Conservation (phyloP, 495 filamentous ascomycete genomes). For the Daldinia vernicosa region DNA sequence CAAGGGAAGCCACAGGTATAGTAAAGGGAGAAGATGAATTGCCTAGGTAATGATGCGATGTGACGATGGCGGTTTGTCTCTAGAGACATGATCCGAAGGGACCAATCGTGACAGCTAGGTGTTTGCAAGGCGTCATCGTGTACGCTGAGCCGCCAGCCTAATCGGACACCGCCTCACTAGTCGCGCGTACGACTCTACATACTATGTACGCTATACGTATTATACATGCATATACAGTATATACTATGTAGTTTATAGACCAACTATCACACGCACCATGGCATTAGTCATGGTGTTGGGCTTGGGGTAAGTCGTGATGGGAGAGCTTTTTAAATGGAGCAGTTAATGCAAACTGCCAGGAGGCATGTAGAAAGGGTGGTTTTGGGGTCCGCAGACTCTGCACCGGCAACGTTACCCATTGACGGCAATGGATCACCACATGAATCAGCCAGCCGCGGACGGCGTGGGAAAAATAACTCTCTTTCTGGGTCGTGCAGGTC, state of each 20-base stretch:
- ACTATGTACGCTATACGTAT: background rate
- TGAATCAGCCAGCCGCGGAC: constrained; percentile 39
- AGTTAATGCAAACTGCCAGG: constrained; percentile 25
- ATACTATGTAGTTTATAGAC: background rate
- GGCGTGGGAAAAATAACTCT: constrained; percentile 36
- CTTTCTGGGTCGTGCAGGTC: constrained; percentile 36
- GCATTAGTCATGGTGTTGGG: background rate
- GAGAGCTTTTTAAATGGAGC: constrained; percentile 5
- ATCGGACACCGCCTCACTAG: constrained; percentile 36
- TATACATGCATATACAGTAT: background rate
- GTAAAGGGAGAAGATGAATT: constrained; percentile 7
- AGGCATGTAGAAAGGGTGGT: constrained; percentile 25
- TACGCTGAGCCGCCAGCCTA: constrained; percentile 34
- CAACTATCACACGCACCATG: background rate
- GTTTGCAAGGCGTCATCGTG: constrained; percentile 30
- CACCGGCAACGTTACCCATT: constrained; percentile 32
- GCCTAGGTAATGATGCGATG: constrained; percentile 3
- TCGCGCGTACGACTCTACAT: constrained; percentile 29
- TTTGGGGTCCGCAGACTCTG: constrained; percentile 37
- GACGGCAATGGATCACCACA: constrained; percentile 31
- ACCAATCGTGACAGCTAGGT: constrained; percentile 22
- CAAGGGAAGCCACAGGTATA: constrained; percentile 9
- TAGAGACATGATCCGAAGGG: constrained; percentile 24
- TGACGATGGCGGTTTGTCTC: constrained; percentile 19
- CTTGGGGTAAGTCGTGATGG: constrained; percentile 17